Conservation (phyloP, 1,284 basidiomycete species). For the Ganoderma boninense region DNA sequence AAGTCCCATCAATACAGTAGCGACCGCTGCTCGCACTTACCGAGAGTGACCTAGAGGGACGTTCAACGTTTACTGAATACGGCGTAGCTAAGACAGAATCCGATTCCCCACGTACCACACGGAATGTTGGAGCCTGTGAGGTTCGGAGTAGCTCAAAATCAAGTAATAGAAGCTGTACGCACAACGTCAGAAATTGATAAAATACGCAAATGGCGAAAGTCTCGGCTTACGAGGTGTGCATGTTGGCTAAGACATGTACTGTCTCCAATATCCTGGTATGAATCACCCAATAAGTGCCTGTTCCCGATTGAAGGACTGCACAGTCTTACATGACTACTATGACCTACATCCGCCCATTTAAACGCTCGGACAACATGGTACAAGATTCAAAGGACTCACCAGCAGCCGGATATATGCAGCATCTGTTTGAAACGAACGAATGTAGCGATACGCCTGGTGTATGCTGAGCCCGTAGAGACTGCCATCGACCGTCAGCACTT, state of each 20-base stretch:
- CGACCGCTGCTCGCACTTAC: conserved; percentile 5
- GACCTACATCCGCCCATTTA: neutral
- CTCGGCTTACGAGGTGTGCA: conserved; percentile 4
- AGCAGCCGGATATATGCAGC: conserved; percentile 13
- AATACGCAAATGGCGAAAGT: too few species aligned
- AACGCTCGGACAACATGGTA: neutral
- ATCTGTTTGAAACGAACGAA: conserved; percentile 20
- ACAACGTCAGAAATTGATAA: neutral
- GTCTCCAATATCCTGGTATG: conserved; percentile 11
- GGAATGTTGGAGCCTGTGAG: neutral
- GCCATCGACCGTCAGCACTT: neutral
- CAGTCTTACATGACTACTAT: conserved; percentile 5
- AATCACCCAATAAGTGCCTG: neutral
- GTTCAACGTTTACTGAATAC: neutral
- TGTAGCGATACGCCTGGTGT: conserved; percentile 22
- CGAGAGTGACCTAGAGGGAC: conserved; percentile 4
- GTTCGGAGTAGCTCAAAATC: neutral
- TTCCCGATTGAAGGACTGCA: neutral
- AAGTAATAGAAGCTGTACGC: conserved; percentile 11
- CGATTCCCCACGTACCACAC: neutral
- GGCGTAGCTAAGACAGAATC: neutral
- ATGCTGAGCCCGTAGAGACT: conserved; percentile 20
- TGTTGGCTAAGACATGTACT: conserved; percentile 7
- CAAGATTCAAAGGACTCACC: conserved; percentile 2
- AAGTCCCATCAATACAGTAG: neutral